phyloP scores from a whole-genome alignment of 805 yeast genomes.

The Wickerhamiella azyma region DNA sequence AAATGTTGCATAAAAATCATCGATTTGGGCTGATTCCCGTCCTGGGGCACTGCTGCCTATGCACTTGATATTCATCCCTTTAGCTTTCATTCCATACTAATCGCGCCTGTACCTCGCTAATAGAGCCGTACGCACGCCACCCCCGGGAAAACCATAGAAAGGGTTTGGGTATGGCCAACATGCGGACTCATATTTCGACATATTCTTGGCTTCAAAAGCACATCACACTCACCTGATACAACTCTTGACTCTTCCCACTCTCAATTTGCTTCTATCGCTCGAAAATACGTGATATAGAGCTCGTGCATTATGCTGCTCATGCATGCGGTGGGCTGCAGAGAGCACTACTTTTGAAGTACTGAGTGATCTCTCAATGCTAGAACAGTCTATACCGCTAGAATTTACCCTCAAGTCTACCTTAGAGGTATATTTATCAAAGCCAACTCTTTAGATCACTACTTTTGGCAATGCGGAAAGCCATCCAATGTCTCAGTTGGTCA shows the following conservation, averaged over 20 bases:
- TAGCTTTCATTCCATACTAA: too few species aligned
- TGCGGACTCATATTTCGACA: not conserved
- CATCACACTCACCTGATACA: too few species aligned
- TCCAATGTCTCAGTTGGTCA: conserved; percentile 2
- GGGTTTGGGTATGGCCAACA: conserved; percentile 1
- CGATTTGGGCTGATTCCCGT: too few species aligned
- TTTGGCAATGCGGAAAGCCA: too few species aligned
- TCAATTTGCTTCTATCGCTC: not conserved
- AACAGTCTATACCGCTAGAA: too few species aligned
- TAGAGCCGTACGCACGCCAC: not conserved
- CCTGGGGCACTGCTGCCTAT: too few species aligned
- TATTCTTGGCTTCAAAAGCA: not conserved
- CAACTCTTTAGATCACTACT: too few species aligned
- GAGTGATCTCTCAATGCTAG: not conserved
- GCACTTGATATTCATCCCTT: too few species aligned
- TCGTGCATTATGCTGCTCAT: not conserved
- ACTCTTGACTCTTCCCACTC: not conserved
- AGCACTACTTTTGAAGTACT: not conserved
- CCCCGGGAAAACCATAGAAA: conserved; percentile 1
- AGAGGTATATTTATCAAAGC: too few species aligned
- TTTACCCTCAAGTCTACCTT: too few species aligned
- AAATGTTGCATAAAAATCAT: too few species aligned
- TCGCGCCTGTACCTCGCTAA: not conserved
- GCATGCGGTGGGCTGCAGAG: not conserved
- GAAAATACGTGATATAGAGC: not conserved